phyloP scores from a whole-genome alignment of 805 yeast species.

The Candida awuae region DNA sequence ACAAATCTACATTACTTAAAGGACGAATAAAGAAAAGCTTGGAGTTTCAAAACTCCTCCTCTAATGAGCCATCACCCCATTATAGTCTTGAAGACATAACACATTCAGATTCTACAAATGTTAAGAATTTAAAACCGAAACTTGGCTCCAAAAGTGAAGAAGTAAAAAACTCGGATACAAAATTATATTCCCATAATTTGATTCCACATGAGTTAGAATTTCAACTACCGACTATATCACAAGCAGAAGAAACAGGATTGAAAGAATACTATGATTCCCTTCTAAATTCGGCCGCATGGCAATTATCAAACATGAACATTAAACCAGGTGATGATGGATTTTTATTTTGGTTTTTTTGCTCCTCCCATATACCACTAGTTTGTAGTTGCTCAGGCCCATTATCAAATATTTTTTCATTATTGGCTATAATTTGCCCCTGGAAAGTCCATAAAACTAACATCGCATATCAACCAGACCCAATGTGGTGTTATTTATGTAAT shows the following conservation, averaged over 20 bases:
- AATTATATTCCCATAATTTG: too few relatives aligned
- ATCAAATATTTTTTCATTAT: constrained; percentile 64
- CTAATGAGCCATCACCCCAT: too few relatives aligned
- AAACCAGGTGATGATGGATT: constrained; percentile 28
- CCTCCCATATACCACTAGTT: constrained; percentile 64
- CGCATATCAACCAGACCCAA: constrained; percentile 7
- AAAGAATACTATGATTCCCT: constrained; percentile 21
- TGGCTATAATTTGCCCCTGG: constrained; percentile 70
- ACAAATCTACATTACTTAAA: too few relatives aligned
- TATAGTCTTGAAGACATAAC: too few relatives aligned
- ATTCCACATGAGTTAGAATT: neutral
- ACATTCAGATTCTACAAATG: too few relatives aligned
- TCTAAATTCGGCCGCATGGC: constrained; percentile 25
- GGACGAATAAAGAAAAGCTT: too few relatives aligned
- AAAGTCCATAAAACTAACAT: constrained; percentile 11
- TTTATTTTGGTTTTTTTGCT: constrained; percentile 51
- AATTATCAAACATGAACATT: constrained; percentile 23
- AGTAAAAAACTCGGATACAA: too few relatives aligned
- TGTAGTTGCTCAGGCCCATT: constrained; percentile 77
- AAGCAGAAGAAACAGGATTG: constrained; percentile 13
- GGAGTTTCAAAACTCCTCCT: too few relatives aligned
- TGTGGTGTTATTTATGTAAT: constrained; percentile 48
- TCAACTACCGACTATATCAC: constrained; percentile 7
- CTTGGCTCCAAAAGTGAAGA: too few relatives aligned
- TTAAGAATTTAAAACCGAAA: too few relatives aligned